Percentiles rank a stretch among this genome's conserved stretches.
These are phyloP conservation scores for Tylopilus plumbeoviolaceoides DNA, from an alignment of 768 basidiomycete species.

Conservation along the genomic window DNA sequence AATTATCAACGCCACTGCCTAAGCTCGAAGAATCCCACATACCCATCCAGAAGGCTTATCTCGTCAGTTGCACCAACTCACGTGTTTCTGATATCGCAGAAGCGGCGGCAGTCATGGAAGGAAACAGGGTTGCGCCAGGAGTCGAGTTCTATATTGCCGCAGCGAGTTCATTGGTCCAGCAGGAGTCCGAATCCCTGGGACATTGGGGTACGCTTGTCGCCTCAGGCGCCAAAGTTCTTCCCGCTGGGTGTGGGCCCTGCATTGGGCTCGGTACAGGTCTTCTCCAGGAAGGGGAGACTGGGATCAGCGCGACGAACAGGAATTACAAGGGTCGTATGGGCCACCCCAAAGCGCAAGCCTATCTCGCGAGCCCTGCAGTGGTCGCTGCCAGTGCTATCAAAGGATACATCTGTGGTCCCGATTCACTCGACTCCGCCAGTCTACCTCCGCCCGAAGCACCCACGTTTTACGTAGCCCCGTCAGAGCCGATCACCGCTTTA, in stretches of 20 bases:
- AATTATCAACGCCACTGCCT: constrained; percentile 90
- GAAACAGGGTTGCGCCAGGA: constrained; percentile 74
- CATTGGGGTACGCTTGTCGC: constrained; percentile 84
- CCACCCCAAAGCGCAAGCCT: constrained; percentile 89
- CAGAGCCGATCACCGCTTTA: constrained; percentile 27
- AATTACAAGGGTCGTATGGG: constrained; percentile 99
- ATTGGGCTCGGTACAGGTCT: constrained; percentile 94
- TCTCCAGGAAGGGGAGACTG: constrained; percentile 90
- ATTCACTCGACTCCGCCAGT: constrained; percentile 49
- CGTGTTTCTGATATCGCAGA: constrained; percentile 92
- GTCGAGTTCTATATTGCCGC: constrained; percentile 99
- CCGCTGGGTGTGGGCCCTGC: constrained; percentile 96
- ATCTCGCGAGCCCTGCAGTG: constrained; percentile 94
- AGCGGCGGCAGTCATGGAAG: constrained; percentile 85
- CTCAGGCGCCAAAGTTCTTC: constrained; percentile 90
- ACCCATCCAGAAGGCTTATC: constrained; percentile 93
- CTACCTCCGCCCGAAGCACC: constrained; percentile 53
- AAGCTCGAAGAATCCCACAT: constrained; percentile 70
- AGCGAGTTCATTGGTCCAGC: constrained; percentile 88
- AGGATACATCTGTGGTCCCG: constrained; percentile 86
- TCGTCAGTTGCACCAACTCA: constrained; percentile 97
- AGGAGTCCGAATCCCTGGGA: constrained; percentile 78
- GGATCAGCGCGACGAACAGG: constrained; percentile 97
- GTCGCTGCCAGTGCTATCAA: constrained; percentile 94
- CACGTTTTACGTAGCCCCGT: constrained; percentile 49